Evolutionary conservation across 1,139 yeast genomes (phyloP).

Genomic region (Blastobotrys apis): DNA sequence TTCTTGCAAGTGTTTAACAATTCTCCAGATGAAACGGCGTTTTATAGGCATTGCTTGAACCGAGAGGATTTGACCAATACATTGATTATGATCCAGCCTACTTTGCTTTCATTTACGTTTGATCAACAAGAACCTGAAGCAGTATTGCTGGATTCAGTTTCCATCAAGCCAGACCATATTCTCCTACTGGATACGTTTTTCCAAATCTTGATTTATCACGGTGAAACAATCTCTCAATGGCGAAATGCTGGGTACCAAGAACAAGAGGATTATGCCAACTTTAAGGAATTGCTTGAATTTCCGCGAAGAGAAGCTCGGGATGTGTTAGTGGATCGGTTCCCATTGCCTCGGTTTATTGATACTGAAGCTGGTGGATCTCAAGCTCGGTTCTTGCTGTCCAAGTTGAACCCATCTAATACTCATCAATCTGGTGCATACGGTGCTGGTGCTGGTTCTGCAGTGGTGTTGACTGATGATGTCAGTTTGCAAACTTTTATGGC

Average conservation of each 20-base stretch:
- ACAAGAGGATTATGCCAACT: slow-evolving; percentile 82
- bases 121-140: slow-evolving; percentile 79
- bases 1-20: slow-evolving; percentile 94
- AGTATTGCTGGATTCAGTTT: slow-evolving; percentile 89
- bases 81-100: slow-evolving; percentile 95
- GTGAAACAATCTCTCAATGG: slow-evolving; percentile 94
- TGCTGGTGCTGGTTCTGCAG: slow-evolving; percentile 55
- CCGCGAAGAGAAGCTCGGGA: slow-evolving; percentile 93
- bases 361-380: slow-evolving; percentile 98
- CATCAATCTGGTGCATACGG: slow-evolving; percentile 55
- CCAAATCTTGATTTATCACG: slow-evolving; percentile 93
- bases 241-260: slow-evolving; percentile 93
- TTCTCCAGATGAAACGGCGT: slow-evolving; percentile 98
- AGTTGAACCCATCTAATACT: slow-evolving; percentile 88
- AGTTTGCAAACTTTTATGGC: slow-evolving; percentile 88
- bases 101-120: slow-evolving; percentile 81
- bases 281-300: slow-evolving; percentile 78
- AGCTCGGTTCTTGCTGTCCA: slow-evolving; percentile 92
- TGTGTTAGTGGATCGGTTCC: slow-evolving; percentile 87
- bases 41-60: slow-evolving; percentile 86
- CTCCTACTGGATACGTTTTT: slow-evolving; percentile 89
- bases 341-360: slow-evolving; percentile 92
- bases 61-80: slow-evolving; percentile 91
- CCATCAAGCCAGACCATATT: slow-evolving; percentile 84
- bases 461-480: slow-evolving; percentile 93